Evolutionary conservation across 768 basidiomycete species (phyloP).

Genomic region (Trametes punicea): DNA sequence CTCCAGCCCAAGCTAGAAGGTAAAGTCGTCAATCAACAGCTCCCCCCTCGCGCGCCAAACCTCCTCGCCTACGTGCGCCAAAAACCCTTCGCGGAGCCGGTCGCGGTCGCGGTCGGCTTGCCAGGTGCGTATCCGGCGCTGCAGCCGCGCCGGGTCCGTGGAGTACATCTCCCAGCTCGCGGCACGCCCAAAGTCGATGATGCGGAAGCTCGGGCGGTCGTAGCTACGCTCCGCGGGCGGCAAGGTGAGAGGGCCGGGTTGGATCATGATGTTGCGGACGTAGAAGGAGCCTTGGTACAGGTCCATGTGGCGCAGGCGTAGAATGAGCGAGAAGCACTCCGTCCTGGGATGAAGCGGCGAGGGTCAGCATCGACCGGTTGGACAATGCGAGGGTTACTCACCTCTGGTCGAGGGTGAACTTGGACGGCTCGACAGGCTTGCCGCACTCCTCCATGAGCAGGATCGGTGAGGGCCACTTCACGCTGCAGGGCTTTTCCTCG

Average conservation of each 20-base stretch:
- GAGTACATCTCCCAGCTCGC: background rate
- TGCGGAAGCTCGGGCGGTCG: slow-evolving; percentile 37
- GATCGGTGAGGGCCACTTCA: slow-evolving; percentile 34
- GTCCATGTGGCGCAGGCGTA: slow-evolving; percentile 37
- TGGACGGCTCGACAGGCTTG: slow-evolving; percentile 26
- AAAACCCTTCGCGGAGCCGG: background rate
- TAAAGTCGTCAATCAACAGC: slow-evolving; percentile 5
- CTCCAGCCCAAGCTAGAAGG: no score
- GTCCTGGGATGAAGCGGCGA: slow-evolving; percentile 6
- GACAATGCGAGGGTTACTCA: background rate
- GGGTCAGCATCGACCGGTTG: background rate
- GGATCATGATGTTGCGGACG: slow-evolving; percentile 43
- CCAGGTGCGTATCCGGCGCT: no score
- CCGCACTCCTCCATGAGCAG: slow-evolving; percentile 50
- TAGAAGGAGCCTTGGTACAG: slow-evolving; percentile 42
- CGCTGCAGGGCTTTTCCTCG: background rate
- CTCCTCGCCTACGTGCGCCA: background rate
- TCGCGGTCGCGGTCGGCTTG: no score
- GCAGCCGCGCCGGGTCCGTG: background rate
- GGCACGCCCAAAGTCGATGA: slow-evolving; percentile 49
- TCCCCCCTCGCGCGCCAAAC: background rate
- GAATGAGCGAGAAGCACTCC: slow-evolving; percentile 33
- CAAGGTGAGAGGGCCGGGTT: slow-evolving; percentile 38
- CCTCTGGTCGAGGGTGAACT: slow-evolving; percentile 25
- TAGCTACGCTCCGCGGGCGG: slow-evolving; percentile 29